Conservation (phyloP, 192 early-diverging fungal species). For the Coemansia sp. region DNA sequence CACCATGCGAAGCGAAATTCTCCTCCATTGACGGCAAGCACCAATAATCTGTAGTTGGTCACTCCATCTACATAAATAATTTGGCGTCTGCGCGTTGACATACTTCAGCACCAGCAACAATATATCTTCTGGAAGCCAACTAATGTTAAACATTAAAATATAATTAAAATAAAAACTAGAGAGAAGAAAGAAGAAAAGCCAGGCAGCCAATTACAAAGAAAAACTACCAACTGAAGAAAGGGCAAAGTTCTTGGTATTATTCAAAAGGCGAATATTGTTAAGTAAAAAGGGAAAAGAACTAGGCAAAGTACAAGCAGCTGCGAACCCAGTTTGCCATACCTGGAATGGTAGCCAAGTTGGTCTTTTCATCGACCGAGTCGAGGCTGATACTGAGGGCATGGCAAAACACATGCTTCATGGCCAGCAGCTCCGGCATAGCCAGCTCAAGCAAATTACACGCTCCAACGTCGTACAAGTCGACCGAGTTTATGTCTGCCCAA, state of each 20-base stretch:
- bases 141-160: neutral
- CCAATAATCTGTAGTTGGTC: neutral
- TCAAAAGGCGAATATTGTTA: neutral
- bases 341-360: constrained; percentile 31
- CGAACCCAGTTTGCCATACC: constrained; percentile 51
- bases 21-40: neutral
- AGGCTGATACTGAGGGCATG: constrained; percentile 41
- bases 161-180: neutral
- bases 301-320: constrained; percentile 17
- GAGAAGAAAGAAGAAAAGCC: constrained; percentile 1
- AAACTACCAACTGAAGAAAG: no score
- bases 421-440: constrained; percentile 45
- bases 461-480: constrained; percentile 51
- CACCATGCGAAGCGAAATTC: neutral
- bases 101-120: neutral
- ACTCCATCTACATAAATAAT: neutral
- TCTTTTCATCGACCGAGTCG: constrained; percentile 32
- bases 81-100: neutral
- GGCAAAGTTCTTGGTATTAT: neutral
- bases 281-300: neutral
- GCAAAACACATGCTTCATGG: constrained; percentile 53
- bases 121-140: neutral
- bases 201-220: no score
- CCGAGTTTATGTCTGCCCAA: constrained; percentile 51
- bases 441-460: constrained; percentile 47